Percentiles rank a stretch among this genome's conserved stretches.
Conservation (phyloP, 495 filamentous ascomycete species). For the Trichoderma reesei region DNA sequence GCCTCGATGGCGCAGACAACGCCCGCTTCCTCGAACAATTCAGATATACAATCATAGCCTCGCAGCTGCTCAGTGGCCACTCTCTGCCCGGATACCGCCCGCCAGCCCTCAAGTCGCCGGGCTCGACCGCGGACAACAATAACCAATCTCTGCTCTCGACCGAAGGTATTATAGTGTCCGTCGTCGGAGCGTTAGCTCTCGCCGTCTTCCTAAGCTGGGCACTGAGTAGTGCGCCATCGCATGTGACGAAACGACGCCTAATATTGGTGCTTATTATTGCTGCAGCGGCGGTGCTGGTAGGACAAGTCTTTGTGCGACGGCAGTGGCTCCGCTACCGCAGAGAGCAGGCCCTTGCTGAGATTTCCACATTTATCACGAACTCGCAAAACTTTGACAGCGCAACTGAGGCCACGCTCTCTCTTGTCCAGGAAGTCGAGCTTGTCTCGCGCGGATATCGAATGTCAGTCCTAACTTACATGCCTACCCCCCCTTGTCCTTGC, state of each 20-base stretch:
- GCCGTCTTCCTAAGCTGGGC: slow-evolving; percentile 68
- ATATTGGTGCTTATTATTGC: slow-evolving; percentile 49
- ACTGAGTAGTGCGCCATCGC: slow-evolving; percentile 33
- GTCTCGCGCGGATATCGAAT: slow-evolving; percentile 90
- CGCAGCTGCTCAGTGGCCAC: slow-evolving; percentile 73
- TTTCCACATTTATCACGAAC: slow-evolving; percentile 60
- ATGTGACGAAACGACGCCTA: slow-evolving; percentile 44
- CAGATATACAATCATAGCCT: slow-evolving; percentile 89
- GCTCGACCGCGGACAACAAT: slow-evolving; percentile 5
- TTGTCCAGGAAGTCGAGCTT: slow-evolving; percentile 94
- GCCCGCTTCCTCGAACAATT: slow-evolving; percentile 88
- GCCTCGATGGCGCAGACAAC: slow-evolving; percentile 73
- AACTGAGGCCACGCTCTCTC: slow-evolving; percentile 65
- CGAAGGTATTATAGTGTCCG: slow-evolving; percentile 35
- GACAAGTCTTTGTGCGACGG: slow-evolving; percentile 64
- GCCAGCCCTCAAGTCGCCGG: slow-evolving; percentile 14
- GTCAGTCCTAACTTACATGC: slow-evolving; percentile 38
- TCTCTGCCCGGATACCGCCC: slow-evolving; percentile 23
- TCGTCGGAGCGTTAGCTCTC: slow-evolving; percentile 53
- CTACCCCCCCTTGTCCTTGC: slow-evolving; percentile 7
- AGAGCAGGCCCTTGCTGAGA: slow-evolving; percentile 63
- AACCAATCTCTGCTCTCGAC: slow-evolving; percentile 19
- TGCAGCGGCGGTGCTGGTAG: slow-evolving; percentile 43
- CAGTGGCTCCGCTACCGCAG: slow-evolving; percentile 80
- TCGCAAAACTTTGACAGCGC: slow-evolving; percentile 79